These are phyloP conservation scores for Carex scoparia DNA, from an alignment of 176 grass and related monocot genomes.

Conservation along the genomic window DNA sequence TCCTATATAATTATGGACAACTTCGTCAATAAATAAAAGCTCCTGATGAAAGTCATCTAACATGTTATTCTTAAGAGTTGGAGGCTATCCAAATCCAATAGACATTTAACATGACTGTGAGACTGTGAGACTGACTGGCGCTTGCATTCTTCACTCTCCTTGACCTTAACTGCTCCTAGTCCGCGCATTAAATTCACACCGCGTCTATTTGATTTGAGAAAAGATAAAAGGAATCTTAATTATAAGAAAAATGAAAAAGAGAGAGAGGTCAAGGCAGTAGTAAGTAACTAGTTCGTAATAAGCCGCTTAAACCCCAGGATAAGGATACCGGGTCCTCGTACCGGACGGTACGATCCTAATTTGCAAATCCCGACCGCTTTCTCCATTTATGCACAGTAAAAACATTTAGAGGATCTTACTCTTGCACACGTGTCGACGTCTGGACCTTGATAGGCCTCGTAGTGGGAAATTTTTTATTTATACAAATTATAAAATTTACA, in stretches of 20 bases:
- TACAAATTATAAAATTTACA: too few relatives aligned
- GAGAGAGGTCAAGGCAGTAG: background rate
- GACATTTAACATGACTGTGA: too few relatives aligned
- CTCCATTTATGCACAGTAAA: background rate
- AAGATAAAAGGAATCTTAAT: background rate
- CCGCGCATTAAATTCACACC: background rate
- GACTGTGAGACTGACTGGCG: too few relatives aligned
- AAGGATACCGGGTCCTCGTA: constrained; percentile 1
- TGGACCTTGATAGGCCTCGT: background rate
- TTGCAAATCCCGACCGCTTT: background rate
- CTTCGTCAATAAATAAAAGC: too few relatives aligned
- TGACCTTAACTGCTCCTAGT: too few relatives aligned
- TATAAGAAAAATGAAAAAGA: background rate
- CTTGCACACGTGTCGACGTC: background rate
- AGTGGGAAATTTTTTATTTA: too few relatives aligned
- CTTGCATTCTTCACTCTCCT: too few relatives aligned
- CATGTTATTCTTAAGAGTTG: too few relatives aligned
- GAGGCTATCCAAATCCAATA: too few relatives aligned
- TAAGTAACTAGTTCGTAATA: too few relatives aligned
- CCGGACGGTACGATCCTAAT: background rate
- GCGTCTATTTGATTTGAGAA: background rate
- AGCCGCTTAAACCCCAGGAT: background rate
- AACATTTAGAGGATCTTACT: background rate
- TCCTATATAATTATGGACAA: too few relatives aligned
- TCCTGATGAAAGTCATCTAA: too few relatives aligned